Evolutionary conservation across 2,329 filamentous ascomycete genomes (phyloP).

Genomic region (Alternaria triticina): DNA sequence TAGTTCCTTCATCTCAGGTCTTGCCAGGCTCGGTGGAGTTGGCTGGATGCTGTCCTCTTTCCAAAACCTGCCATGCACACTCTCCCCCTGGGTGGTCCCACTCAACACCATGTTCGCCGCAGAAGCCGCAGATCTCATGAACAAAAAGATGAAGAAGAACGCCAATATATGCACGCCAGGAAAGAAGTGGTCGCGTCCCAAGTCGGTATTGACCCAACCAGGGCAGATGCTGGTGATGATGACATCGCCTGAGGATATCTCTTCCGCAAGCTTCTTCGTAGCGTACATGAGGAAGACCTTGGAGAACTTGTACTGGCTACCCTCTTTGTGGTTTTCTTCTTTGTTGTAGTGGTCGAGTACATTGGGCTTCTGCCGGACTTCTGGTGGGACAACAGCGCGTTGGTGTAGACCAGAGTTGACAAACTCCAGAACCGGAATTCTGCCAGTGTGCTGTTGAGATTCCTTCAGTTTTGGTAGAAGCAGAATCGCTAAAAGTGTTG

Average conservation of each 20-base stretch:
- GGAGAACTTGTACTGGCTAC: slow-evolving; percentile 37
- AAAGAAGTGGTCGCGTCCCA: slow-evolving; percentile 41
- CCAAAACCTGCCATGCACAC: slow-evolving; percentile 46
- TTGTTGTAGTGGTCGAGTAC: slow-evolving; percentile 42
- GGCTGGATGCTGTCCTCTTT: slow-evolving; percentile 42
- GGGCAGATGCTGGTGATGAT: slow-evolving; percentile 48
- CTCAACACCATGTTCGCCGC: slow-evolving; percentile 44
- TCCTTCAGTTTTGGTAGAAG: slow-evolving; percentile 51
- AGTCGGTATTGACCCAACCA: slow-evolving; percentile 36
- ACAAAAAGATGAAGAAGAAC: slow-evolving; percentile 27
- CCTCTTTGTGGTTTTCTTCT: slow-evolving; percentile 32
- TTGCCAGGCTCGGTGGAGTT: slow-evolving; percentile 34
- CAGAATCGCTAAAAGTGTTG: slow-evolving; percentile 60
- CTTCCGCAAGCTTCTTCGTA: slow-evolving; percentile 34
- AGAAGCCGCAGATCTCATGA: slow-evolving; percentile 34
- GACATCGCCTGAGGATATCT: slow-evolving; percentile 36
- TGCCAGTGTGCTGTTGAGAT: slow-evolving; percentile 28
- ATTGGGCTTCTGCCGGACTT: slow-evolving; percentile 26
- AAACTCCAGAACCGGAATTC: slow-evolving; percentile 40
- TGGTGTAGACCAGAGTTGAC: slow-evolving; percentile 42
- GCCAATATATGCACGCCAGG: slow-evolving; percentile 32
- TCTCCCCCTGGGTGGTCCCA: slow-evolving; percentile 42
- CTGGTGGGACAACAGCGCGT: slow-evolving; percentile 29
- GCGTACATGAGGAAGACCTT: slow-evolving; percentile 48
- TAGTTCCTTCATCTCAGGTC: slow-evolving; percentile 40